Conservation (phyloP, 2,329 filamentous ascomycete species). For the Penicillium sp. region DNA sequence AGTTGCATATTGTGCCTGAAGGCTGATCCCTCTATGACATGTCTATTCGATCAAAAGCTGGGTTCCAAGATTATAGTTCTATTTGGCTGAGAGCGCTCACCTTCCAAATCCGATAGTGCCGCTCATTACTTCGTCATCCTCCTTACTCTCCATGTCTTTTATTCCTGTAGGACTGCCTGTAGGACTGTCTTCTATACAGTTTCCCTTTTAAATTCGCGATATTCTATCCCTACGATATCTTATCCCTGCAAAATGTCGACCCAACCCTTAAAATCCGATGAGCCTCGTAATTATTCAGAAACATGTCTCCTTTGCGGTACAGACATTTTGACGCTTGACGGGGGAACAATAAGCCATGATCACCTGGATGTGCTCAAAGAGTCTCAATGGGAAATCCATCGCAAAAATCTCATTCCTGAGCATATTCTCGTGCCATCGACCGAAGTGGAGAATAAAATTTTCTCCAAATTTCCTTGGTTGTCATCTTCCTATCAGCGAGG, state of each 20-base stretch:
- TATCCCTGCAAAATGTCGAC: neutral
- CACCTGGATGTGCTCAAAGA: neutral
- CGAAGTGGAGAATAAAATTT: neutral
- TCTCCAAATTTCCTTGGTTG: neutral
- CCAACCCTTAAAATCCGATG: neutral
- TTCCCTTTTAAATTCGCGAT: neutral
- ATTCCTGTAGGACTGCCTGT: neutral
- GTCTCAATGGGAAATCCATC: neutral
- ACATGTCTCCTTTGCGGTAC: neutral
- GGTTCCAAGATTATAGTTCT: neutral
- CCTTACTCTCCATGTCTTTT: neutral
- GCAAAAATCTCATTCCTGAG: neutral
- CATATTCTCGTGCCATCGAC: conserved; percentile 1
- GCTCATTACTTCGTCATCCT: neutral
- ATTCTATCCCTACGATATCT: neutral
- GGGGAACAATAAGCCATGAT: neutral
- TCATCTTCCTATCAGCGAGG: conserved; percentile 1
- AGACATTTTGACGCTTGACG: neutral
- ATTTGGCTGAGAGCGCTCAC: no score
- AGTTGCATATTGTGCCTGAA: no score
- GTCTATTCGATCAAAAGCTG: neutral
- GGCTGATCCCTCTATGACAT: neutral
- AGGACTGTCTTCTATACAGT: neutral
- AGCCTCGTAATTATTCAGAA: neutral
- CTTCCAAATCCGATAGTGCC: neutral